Evolutionary conservation across 345 rosid genomes (phyloP).

Genomic region (Mangifera indica): DNA sequence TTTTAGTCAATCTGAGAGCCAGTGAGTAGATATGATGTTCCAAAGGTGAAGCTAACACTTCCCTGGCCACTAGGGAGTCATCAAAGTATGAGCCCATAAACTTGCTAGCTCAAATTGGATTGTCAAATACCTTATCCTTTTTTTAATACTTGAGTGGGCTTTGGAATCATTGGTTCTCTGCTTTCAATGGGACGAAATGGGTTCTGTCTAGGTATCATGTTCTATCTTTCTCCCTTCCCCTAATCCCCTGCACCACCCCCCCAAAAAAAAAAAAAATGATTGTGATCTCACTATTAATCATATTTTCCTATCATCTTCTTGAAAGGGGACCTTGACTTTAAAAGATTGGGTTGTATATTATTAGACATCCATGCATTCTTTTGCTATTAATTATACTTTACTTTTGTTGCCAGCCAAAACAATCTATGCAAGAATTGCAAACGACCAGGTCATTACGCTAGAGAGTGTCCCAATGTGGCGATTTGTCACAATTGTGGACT

Average conservation of each 20-base stretch:
- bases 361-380: background rate
- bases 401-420: conserved; percentile 59
- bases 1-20: no score
- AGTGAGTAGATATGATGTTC: no score
- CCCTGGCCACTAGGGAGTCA: no score
- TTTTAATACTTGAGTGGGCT: no score
- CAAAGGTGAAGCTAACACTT: no score
- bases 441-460: conserved; percentile 93
- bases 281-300: background rate
- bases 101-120: no score
- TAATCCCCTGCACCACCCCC: no score
- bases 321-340: background rate
- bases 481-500: conserved; percentile 97
- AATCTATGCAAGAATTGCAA: conserved; percentile 97
- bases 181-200: background rate
- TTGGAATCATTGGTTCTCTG: background rate
- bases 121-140: no score
- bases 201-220: background rate
- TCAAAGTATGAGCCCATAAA: no score
- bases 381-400: conserved; percentile 19
- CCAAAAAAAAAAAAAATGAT: no score
- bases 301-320: no score
- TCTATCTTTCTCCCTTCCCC: background rate
- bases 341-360: background rate
- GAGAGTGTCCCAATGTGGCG: conserved; percentile 95